Conservation (phyloP, 192 early-diverging fungal genomes). For the Allomyces javanicus region DNA sequence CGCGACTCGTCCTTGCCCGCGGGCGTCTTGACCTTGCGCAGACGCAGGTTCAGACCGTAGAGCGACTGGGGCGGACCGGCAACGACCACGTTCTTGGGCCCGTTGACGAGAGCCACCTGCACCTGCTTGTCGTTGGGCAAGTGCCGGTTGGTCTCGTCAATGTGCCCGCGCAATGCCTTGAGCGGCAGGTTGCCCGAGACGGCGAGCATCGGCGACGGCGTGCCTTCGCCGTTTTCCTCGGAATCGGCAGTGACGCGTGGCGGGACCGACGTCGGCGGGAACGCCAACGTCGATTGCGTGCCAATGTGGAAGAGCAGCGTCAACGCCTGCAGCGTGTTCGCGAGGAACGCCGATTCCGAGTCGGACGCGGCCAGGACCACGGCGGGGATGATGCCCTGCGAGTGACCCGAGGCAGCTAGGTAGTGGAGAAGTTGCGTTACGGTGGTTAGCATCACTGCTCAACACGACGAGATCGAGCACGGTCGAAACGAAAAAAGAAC, state of each 20-base stretch:
- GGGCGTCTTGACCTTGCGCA: conserved; percentile 80
- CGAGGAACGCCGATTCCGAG: conserved; percentile 56
- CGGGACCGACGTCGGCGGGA: conserved; percentile 59
- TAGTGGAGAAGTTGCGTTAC: too few species aligned
- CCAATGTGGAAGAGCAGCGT: conserved; percentile 67
- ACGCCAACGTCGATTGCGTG: conserved; percentile 55
- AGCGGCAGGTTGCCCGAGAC: conserved; percentile 31
- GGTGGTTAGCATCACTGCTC: too few species aligned
- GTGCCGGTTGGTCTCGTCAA: conserved; percentile 71
- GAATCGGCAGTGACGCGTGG: conserved; percentile 80
- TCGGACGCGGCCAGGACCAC: conserved; percentile 57
- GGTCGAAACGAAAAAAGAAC: not conserved
- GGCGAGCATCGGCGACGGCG: conserved; percentile 80
- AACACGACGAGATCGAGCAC: too few species aligned
- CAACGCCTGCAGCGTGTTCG: conserved; percentile 56
- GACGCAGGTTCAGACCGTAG: conserved; percentile 74
- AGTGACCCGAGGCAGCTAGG: conserved; percentile 64
- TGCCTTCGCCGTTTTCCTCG: conserved; percentile 69
- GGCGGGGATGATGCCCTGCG: conserved; percentile 74
- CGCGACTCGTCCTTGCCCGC: conserved; percentile 68
- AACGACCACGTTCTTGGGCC: conserved; percentile 69
- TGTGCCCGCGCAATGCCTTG: conserved; percentile 46
- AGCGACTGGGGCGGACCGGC: conserved; percentile 79
- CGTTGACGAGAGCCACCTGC: conserved; percentile 72
- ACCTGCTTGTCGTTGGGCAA: conserved; percentile 64